Percentiles rank a stretch among this genome's conserved stretches.
These are phyloP conservation scores for Zostera marina DNA, from an alignment of 116 monocot species.

Conservation along the genomic window DNA sequence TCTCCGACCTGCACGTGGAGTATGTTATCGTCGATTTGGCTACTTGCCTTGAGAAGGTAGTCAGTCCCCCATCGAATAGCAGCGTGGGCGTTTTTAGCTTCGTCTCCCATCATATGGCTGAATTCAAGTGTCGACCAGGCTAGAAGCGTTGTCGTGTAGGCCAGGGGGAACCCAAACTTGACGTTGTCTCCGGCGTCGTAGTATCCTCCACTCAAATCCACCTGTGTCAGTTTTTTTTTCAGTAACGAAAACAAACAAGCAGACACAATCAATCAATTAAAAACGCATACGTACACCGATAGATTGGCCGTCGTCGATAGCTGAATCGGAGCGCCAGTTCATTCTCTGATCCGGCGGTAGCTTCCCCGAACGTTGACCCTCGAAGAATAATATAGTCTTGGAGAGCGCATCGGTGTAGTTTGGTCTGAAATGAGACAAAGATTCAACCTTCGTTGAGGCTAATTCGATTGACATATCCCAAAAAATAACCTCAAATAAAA, in stretches of 20 bases:
- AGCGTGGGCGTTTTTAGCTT: conserved; percentile 13
- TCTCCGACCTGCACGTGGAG: conserved; percentile 22
- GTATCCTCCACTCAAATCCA: conserved; percentile 39
- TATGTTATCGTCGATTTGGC: conserved; percentile 7
- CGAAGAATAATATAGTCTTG: conserved; percentile 78
- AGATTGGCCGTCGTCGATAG: conserved; percentile 41
- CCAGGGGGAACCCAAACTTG: conserved; percentile 46
- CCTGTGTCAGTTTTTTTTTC: conserved; percentile 11
- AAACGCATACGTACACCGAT: no score
- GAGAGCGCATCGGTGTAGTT: conserved; percentile 34
- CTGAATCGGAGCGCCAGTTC: conserved; percentile 69
- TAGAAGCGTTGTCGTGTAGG: conserved; percentile 27
- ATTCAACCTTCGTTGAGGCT: no score
- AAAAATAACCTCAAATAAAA: no score
- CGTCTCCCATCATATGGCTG: conserved; percentile 7
- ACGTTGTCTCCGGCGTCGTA: conserved; percentile 54
- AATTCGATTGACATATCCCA: no score
- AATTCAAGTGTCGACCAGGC: conserved; percentile 35
- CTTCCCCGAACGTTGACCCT: conserved; percentile 79
- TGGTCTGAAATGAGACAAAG: no score
- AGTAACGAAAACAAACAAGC: no score
- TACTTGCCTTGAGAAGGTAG: conserved; percentile 41
- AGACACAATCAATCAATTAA: no score
- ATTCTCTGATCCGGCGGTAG: conserved; percentile 59
- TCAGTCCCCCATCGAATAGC: conserved; percentile 44